Evolutionary conservation across 441 rosid species (phyloP).

Genomic region (Bruguiera hainesii): DNA sequence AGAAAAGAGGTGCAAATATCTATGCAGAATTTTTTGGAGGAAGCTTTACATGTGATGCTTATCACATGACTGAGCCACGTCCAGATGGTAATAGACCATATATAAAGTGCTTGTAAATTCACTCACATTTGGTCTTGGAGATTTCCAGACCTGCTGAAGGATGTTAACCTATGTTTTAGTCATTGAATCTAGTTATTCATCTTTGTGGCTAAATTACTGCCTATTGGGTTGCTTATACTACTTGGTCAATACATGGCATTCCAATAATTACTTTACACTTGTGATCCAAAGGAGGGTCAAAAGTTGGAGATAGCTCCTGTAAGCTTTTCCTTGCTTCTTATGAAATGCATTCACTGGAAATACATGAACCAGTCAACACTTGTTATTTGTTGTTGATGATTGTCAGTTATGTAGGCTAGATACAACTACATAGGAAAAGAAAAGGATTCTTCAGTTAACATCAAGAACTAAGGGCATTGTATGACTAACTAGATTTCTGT

Average conservation of each 20-base stretch:
- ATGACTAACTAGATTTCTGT: neutral
- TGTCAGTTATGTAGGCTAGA: neutral
- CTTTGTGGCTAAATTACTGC: too few species aligned
- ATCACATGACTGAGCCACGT: constrained; percentile 95
- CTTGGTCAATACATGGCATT: neutral
- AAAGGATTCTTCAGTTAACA: neutral
- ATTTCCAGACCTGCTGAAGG: neutral
- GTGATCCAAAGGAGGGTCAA: neutral
- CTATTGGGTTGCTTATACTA: neutral
- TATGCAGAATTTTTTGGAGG: constrained; percentile 97
- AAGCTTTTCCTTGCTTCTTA: neutral
- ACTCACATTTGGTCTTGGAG: neutral
- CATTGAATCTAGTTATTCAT: too few species aligned
- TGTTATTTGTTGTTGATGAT: too few species aligned
- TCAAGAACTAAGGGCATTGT: neutral
- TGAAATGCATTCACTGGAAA: neutral
- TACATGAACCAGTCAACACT: neutral
- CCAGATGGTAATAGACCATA: constrained; percentile 71
- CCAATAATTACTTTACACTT: too few species aligned
- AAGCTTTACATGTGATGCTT: constrained; percentile 94
- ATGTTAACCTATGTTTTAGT: too few species aligned
- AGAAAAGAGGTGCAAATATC: constrained; percentile 90
- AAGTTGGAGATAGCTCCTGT: neutral
- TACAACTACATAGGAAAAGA: neutral
- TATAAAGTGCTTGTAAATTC: neutral